Base-by-base conservation (phyloP, 495 filamentous ascomycete species). In the Pseudomonodictys pantanalensis region DNA sequence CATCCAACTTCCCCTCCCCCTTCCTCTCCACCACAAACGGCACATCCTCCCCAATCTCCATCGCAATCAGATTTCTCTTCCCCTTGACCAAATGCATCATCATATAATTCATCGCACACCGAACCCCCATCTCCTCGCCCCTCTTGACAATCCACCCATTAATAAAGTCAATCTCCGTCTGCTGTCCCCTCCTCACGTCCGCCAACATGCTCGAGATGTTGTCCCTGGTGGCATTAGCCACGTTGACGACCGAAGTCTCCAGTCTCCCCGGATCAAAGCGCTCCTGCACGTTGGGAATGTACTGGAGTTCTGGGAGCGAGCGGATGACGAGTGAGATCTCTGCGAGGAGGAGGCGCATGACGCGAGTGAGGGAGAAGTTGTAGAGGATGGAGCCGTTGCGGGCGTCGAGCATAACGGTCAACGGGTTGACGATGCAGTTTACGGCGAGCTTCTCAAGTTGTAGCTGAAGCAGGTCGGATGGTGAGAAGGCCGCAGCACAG, bases 171-270 rank as follows among this genome's bases (percentile, higher is more conserved):
- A 96, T 83, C 71, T 95, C 91, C 1, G 90, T 95, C 49, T 71
- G 63, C 67, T 78, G 81, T 2, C 84, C 78, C 1, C 71, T 71
- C 29, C 74, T 69, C 18, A 92, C 78, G 71, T 96, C 91, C 67
- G 91, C 87, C 22, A 89, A 69, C 91, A 96, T 96, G 2, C 83
- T 86, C 66, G 86, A 91, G 33, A 78, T 79, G 68, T 95, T 92
- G 32, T 78, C 72, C 1, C 72, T 75, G 1, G 87, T 92, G 60
- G 77, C 79, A n/a, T 76, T 70, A 6, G 81, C 84, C 6, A 89
- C 77, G 22, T 75, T 62, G 20, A 83, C 74, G 1, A 83, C 79
- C 49, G 81, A 68, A 18, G 75, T 76, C 53, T 83, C 81, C 30
- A 87, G 70, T 23, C 81, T 75, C 42, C 83, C 77, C 1, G 77